Base-by-base conservation (phyloP, 1,284 basidiomycete genomes). In the Porodaedalea pini region DNA sequence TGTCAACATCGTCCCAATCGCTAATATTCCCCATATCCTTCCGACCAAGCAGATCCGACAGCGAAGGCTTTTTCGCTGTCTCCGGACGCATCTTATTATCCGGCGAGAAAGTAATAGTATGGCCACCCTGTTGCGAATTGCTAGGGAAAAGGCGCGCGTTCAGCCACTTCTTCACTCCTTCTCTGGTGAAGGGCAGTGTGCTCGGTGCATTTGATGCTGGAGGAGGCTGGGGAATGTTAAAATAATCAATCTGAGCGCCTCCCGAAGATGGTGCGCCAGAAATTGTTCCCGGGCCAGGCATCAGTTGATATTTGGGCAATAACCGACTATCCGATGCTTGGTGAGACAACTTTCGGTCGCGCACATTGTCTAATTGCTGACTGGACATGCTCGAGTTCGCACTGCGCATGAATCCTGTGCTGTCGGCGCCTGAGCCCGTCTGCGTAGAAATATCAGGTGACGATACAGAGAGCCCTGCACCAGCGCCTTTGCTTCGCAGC, bases 141-240 rank as follows among this genome's bases (percentile, higher is more conserved):
- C 56, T 62, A 23, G 60, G 53, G 37, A 65, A 62, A 36, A 65
- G 62, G 27, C 63, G 81, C 59, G 78, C 81, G 59, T 74, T 85
- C 47, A 89, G 69, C 88, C 88, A 91, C 65, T 86, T 86, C 69
- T 82, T 86, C 29, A 90, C 86, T 23, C 82, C 88, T 52, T 87
- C 83, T 13, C 86, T 75, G 15, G 81, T 88, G 68, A 79, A 87
- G 0, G 88, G 88, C 54, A 90, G 73, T 63, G 71, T 67, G n/a
- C 74, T 68, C n/a, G 69, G 66, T 10, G 63, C 66, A 57, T 70
- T 73, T 52, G 69, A 75, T 39, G 71, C 71, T 51, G 71, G 70
- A 58, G 73, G 43, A 66, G 69, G n/a, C n/a, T 60, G 53, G 21
- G 53, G 53, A 29, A 76, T 66, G 51, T 70, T 73, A 66, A 80